Evolutionary conservation across 257 asterid genomes (phyloP).

Genomic region (Orobanche coerulescens): DNA sequence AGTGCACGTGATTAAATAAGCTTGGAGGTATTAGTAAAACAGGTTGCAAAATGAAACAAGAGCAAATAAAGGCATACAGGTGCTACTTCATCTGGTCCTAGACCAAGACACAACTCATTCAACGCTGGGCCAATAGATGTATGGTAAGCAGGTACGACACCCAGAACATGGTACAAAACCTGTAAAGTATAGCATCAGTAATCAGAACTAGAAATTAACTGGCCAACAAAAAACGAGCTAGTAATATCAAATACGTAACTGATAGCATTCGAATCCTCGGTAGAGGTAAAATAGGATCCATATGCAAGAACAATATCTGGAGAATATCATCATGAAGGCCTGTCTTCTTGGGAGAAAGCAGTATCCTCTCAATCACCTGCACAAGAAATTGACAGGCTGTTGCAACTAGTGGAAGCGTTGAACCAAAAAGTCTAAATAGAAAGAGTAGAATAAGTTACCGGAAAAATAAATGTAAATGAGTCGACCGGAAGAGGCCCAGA

Average conservation of each 20-base stretch:
- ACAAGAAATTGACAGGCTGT: slow-evolving; percentile 10
- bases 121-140: slow-evolving; percentile 71
- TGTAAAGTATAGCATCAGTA: slow-evolving; percentile 35
- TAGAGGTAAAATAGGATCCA: slow-evolving; percentile 88
- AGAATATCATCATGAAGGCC: slow-evolving; percentile 85
- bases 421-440: slow-evolving; percentile 4
- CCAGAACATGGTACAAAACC: slow-evolving; percentile 93
- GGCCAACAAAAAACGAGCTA: neutral
- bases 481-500: slow-evolving; percentile 96
- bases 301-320: slow-evolving; percentile 79
- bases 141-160: slow-evolving; percentile 88
- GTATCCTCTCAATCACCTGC: slow-evolving; percentile 83
- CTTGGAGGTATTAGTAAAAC: slow-evolving; percentile 3
- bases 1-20: slow-evolving; percentile 20
- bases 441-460: slow-evolving; percentile 43
- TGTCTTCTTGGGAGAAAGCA: slow-evolving; percentile 78
- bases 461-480: slow-evolving; percentile 83
- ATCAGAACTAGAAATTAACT: slow-evolving; percentile 17
- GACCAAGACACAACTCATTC: slow-evolving; percentile 95
- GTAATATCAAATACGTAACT: slow-evolving; percentile 39
- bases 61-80: slow-evolving; percentile 44
- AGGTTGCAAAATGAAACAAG: slow-evolving; percentile 19
- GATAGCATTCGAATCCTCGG: slow-evolving; percentile 94
- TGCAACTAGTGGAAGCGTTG: slow-evolving; percentile 11
- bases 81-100: slow-evolving; percentile 88